Evolutionary conservation across 805 yeast genomes (phyloP).

Genomic region (Wickerhamiella sorbophila): DNA sequence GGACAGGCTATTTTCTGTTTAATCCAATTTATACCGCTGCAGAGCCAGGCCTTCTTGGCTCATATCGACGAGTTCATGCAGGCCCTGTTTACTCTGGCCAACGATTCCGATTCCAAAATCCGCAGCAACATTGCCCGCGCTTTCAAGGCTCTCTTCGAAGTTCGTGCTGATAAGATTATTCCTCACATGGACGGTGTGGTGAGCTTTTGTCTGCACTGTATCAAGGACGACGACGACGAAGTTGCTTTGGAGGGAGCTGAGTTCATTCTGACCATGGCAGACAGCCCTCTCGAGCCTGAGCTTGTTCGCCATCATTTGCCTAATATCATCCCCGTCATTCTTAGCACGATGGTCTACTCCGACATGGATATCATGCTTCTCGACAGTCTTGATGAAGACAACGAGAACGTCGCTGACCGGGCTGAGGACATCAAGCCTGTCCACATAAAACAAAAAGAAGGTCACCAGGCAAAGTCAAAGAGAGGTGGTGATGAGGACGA

Average conservation of each 20-base stretch:
- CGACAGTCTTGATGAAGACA: slow-evolving; percentile 57
- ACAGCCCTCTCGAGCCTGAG: slow-evolving; percentile 42
- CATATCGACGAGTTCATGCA: slow-evolving; percentile 52
- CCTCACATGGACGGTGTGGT: slow-evolving; percentile 82
- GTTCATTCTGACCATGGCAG: slow-evolving; percentile 62
- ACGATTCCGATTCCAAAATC: slow-evolving; percentile 42
- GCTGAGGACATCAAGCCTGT: slow-evolving; percentile 82
- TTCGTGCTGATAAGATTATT: slow-evolving; percentile 62
- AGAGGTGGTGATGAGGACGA: slow-evolving; percentile 23
- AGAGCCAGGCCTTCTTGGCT: slow-evolving; percentile 48
- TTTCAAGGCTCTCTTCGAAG: slow-evolving; percentile 55
- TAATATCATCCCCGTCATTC: slow-evolving; percentile 57
- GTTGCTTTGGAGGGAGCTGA: slow-evolving; percentile 91
- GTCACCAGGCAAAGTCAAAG: slow-evolving; percentile 18
- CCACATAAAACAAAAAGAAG: slow-evolving; percentile 49
- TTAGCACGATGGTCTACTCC: slow-evolving; percentile 75
- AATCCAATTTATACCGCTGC: slow-evolving; percentile 58
- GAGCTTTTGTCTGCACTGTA: slow-evolving; percentile 66
- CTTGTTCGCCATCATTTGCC: slow-evolving; percentile 42
- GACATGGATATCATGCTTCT: slow-evolving; percentile 61
- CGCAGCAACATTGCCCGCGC: slow-evolving; percentile 66
- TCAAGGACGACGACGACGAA: slow-evolving; percentile 49
- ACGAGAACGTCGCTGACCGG: slow-evolving; percentile 62
- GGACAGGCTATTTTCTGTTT: slow-evolving; percentile 56
- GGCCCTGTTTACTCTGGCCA: slow-evolving; percentile 56